Base-by-base conservation (phyloP, 1,139 yeast species). In the Zygosaccharomyces pseudobailii region DNA sequence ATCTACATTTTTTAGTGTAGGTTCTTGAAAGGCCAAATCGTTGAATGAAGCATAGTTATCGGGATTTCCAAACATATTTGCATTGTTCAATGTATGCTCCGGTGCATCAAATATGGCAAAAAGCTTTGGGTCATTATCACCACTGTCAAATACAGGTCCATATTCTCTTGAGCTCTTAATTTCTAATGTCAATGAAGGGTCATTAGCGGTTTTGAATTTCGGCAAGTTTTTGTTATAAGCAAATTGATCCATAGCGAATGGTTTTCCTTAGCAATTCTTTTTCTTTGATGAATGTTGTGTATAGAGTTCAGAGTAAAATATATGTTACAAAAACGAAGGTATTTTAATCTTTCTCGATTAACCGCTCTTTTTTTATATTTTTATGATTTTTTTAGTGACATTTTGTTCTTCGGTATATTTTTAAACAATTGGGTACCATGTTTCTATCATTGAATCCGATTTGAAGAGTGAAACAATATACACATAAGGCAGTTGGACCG, bases 81-180 rank as follows among this genome's bases (percentile, higher is more conserved):
- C 35, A 13, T 27, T 32, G 21, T 40, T 36, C 13, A 44, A 34
- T 3, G 44, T 28, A 23, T 27, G 39, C 6, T 42, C 49, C 3
- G 48, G 46, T 5, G 37, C 42, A 21, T 48, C 51, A 38, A 48
- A 43, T 5, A 48, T 40, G 42, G 49, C 44, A 9, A 43, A 36
- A 10, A 48, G 37, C 7, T 35, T 42, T 2, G 51, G 42, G 22
- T 41, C 47, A 30, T 40, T 33, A 32, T 46, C 48, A 19, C 44
- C 49, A 17, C 41, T 19, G 33, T 43, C 33, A 25, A 48, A 32
- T 28, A 40, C 19, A 4, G 51, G 28, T 17, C 44, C 51, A 13
- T 37, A n/a, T 19, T 40, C 44, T 27, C 25, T 46, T 5, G 41
- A 20, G 8, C 39, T 46, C 31, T 46, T 42, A 17, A 33, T 32